These are phyloP conservation scores for Tetrapisispora fleetii DNA, from an alignment of 805 yeast species.

Conservation along the genomic window DNA sequence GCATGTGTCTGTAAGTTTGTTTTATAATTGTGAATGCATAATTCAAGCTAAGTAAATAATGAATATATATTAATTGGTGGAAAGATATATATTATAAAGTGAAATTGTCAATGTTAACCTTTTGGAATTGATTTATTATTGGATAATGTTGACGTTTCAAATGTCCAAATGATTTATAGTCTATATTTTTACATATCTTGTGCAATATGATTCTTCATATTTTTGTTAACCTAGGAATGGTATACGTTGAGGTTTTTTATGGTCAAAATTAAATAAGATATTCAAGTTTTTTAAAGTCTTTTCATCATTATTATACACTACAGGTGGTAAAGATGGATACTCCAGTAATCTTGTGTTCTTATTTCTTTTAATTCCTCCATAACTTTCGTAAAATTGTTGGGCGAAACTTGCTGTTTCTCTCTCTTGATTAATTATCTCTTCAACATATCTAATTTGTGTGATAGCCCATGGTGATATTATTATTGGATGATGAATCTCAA, in stretches of 20 bases:
- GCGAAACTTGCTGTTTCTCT: slow-evolving; percentile 37
- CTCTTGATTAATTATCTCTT: slow-evolving; percentile 45
- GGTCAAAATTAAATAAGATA: not conserved
- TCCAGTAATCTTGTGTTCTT: slow-evolving; percentile 22
- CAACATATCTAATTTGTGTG: slow-evolving; percentile 37
- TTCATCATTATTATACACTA: slow-evolving; percentile 17
- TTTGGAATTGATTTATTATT: no score
- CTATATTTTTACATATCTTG: not conserved
- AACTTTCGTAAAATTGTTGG: slow-evolving; percentile 25
- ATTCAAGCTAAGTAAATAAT: no score
- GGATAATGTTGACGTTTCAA: not conserved
- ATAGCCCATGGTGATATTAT: slow-evolving; percentile 46
- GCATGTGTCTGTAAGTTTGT: no score
- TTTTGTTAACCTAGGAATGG: slow-evolving; percentile 15
- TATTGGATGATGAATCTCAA: slow-evolving; percentile 42
- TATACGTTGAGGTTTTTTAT: slow-evolving; percentile 6
- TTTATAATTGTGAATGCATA: no score
- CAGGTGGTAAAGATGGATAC: slow-evolving; percentile 31
- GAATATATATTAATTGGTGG: no score
- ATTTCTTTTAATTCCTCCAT: slow-evolving; percentile 29
- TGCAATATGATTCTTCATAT: not conserved
- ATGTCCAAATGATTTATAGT: not conserved
- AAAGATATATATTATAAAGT: no score
- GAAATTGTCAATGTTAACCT: no score
- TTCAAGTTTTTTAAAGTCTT: slow-evolving; percentile 10